Evolutionary conservation across 805 yeast genomes (phyloP).

Genomic region (Candida ovalis): DNA sequence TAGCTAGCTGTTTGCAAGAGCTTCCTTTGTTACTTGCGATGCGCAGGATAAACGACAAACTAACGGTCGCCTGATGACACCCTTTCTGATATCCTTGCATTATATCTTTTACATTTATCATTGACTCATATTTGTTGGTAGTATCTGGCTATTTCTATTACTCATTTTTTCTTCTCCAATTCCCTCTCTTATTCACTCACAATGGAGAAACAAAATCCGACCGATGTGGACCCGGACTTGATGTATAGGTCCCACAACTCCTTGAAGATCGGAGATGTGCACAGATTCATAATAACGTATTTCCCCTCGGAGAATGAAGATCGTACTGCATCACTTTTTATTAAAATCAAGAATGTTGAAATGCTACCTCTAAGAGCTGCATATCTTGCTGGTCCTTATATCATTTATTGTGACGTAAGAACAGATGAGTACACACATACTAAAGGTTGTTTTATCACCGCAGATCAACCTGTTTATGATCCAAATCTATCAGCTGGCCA

Average conservation of each 20-base stretch:
- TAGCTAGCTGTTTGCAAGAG: too few relatives aligned
- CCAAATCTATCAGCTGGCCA: slow-evolving; percentile 72
- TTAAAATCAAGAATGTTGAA: slow-evolving; percentile 69
- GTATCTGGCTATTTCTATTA: too few relatives aligned
- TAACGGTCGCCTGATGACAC: too few relatives aligned
- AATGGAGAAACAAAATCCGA: neutral
- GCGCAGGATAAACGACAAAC: too few relatives aligned
- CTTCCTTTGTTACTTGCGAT: too few relatives aligned
- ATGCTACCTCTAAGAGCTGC: slow-evolving; percentile 74
- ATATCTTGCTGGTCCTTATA: slow-evolving; percentile 83
- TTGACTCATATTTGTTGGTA: too few relatives aligned
- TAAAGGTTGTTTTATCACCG: slow-evolving; percentile 55
- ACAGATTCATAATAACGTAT: slow-evolving; percentile 51
- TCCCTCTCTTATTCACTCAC: neutral
- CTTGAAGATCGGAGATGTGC: slow-evolving; percentile 57
- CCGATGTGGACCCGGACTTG: slow-evolving; percentile 4
- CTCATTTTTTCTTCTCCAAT: neutral
- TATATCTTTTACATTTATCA: too few relatives aligned
- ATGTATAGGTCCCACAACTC: slow-evolving; percentile 28
- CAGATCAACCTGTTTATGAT: slow-evolving; percentile 74
- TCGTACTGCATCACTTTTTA: slow-evolving; percentile 34
- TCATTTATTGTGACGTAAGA: slow-evolving; percentile 77
- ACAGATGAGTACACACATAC: slow-evolving; percentile 60
- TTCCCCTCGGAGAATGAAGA: slow-evolving; percentile 32
- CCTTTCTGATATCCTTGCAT: too few relatives aligned